Evolutionary conservation across 2,329 filamentous ascomycete genomes (phyloP).

Genomic region (Paracoccidioides brasiliensis): DNA sequence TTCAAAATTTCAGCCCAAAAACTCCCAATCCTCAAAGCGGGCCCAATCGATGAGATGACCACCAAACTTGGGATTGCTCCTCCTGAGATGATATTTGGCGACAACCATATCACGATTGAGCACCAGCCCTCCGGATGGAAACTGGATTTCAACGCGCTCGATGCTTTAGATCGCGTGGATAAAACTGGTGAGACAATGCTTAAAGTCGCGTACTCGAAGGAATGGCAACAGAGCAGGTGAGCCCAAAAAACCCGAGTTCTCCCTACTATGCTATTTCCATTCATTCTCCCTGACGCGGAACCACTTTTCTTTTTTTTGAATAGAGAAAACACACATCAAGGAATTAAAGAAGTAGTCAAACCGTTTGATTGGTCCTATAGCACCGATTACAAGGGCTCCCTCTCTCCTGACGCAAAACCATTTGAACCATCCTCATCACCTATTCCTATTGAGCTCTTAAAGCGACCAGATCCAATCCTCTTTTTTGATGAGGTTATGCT

Average conservation of each 20-base stretch:
- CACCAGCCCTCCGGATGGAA: conserved; percentile 66
- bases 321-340: conserved; percentile 66
- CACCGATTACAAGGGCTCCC: conserved; percentile 68
- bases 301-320: conserved; percentile 4
- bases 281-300: background rate
- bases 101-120: conserved; percentile 68
- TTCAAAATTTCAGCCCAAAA: conserved; percentile 75
- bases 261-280: background rate
- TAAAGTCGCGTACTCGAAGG: conserved; percentile 80
- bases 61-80: conserved; percentile 68
- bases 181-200: conserved; percentile 88
- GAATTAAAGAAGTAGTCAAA: conserved; percentile 86
- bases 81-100: conserved; percentile 98
- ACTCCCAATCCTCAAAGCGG: conserved; percentile 85
- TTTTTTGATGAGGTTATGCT: conserved; percentile 95
- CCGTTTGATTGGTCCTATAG: conserved; percentile 98
- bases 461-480: conserved; percentile 79
- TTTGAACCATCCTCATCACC: conserved; percentile 37
- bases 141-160: conserved; percentile 69
- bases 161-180: conserved; percentile 81
- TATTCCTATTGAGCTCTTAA: conserved; percentile 78
- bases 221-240: conserved; percentile 63
- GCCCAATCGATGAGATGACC: conserved; percentile 76
- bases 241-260: conserved; percentile 9
- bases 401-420: conserved; percentile 18